Conservation (phyloP, 1,139 yeast species). For the Scheffersomyces segobiensis region DNA sequence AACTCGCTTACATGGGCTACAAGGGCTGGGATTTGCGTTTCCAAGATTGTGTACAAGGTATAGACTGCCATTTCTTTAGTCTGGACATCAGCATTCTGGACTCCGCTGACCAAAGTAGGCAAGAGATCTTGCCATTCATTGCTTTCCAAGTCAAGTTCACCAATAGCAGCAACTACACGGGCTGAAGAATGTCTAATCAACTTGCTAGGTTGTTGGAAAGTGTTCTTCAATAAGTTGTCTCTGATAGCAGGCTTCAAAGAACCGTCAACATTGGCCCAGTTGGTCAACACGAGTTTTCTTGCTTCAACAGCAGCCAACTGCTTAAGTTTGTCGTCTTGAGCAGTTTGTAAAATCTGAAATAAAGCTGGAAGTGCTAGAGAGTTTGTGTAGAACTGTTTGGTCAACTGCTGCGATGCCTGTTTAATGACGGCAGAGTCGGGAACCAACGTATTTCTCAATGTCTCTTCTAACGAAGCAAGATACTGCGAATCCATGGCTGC, state of each 20-base stretch:
- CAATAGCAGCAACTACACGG: slow-evolving; percentile 86
- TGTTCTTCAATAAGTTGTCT: slow-evolving; percentile 63
- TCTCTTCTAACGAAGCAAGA: slow-evolving; percentile 70
- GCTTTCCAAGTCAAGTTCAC: slow-evolving; percentile 65
- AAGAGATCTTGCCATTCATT: slow-evolving; percentile 78
- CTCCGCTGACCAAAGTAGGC: slow-evolving; percentile 68
- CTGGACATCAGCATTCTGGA: slow-evolving; percentile 59
- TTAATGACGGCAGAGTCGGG: slow-evolving; percentile 80
- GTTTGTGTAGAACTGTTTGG: slow-evolving; percentile 72
- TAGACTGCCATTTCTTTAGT: slow-evolving; percentile 85
- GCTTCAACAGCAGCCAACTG: slow-evolving; percentile 96
- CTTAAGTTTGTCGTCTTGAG: slow-evolving; percentile 59
- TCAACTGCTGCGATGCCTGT: slow-evolving; percentile 75
- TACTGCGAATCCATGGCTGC: slow-evolving; percentile 64
- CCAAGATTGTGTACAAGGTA: slow-evolving; percentile 75
- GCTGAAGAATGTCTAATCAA: slow-evolving; percentile 87
- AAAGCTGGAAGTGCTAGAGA: slow-evolving; percentile 78
- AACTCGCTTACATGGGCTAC: slow-evolving; percentile 64
- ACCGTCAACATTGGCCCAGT: slow-evolving; percentile 68
- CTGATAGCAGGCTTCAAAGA: slow-evolving; percentile 61
- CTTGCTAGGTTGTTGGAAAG: slow-evolving; percentile 59
- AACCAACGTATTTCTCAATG: slow-evolving; percentile 71
- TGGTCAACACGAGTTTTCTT: slow-evolving; percentile 71
- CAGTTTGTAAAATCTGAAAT: slow-evolving; percentile 74
- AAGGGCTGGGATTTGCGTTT: slow-evolving; percentile 68